A percentile compares a stretch with the other conserved stretches of the same genome.
Evolutionary conservation across 75 land plant species (phyloP).

Genomic region (Sequoiadendron giganteum): DNA sequence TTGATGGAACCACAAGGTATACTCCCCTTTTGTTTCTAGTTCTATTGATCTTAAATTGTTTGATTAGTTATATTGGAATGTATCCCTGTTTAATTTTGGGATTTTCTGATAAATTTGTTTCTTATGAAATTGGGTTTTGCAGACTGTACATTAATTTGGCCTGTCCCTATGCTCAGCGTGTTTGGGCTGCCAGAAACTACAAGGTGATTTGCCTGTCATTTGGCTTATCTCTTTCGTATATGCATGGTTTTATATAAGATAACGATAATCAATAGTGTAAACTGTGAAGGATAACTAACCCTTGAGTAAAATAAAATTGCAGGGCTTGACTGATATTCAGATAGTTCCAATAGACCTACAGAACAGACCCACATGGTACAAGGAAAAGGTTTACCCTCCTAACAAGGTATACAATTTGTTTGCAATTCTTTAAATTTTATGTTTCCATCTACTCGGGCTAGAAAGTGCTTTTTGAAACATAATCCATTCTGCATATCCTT

Average conservation of each 20-base stretch:
- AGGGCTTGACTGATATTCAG: conserved; percentile 40
- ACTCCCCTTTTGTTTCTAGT: neutral
- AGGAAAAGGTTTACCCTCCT: conserved; percentile 40
- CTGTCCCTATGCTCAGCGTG: conserved; percentile 42
- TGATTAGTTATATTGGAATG: neutral
- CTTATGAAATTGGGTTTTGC: neutral
- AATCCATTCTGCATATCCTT: neutral
- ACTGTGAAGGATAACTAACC: neutral
- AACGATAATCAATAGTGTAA: neutral
- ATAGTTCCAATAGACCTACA: conserved; percentile 24
- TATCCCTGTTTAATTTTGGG: neutral
- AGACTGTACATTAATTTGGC: conserved; percentile 26
- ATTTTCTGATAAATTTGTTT: neutral
- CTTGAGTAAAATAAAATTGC: conserved; percentile 6
- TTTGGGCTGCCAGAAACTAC: conserved; percentile 35
- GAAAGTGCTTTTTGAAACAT: neutral
- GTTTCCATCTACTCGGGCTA: neutral
- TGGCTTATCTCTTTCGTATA: neutral
- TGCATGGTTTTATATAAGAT: neutral
- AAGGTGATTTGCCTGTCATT: conserved; percentile 20
- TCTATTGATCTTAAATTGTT: neutral
- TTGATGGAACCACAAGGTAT: conserved; percentile 70
- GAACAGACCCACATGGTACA: conserved; percentile 20
- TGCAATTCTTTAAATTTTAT: neutral
- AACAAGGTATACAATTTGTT: conserved; percentile 23